phyloP scores from a whole-genome alignment of 768 basidiomycete species.

The Kwoniella bestiolae region DNA sequence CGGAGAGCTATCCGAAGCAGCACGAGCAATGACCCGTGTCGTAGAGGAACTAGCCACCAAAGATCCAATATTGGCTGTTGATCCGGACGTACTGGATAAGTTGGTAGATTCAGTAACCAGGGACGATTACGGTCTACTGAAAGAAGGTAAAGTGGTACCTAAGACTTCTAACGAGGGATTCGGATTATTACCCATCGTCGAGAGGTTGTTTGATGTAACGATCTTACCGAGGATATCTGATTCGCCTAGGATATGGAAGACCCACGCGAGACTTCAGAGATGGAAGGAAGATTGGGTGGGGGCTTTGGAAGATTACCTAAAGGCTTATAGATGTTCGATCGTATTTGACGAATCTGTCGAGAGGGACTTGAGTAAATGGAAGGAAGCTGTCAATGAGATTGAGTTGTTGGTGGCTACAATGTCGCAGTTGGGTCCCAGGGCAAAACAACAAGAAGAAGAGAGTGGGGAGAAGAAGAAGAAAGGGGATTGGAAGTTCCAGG shows the following conservation, averaged over 20 bases:
- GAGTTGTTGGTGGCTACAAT: conserved; percentile 82
- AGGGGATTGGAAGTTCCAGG: conserved; percentile 78
- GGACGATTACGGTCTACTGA: conserved; percentile 46
- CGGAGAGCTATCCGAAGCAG: conserved; percentile 86
- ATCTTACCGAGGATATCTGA: conserved; percentile 79
- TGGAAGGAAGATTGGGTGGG: conserved; percentile 75
- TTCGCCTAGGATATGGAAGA: conserved; percentile 75
- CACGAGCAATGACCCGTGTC: conserved; percentile 77
- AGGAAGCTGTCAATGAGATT: conserved; percentile 75
- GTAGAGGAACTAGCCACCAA: conserved; percentile 66
- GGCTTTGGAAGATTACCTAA: conserved; percentile 78
- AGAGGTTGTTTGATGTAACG: conserved; percentile 72
- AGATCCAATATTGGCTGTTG: conserved; percentile 64
- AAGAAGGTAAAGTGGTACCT: conserved; percentile 32
- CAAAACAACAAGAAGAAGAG: conserved; percentile 39
- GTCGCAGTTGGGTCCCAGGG: conserved; percentile 74
- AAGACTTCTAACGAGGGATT: conserved; percentile 68
- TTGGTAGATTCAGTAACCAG: conserved; percentile 85
- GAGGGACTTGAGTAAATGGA: conserved; percentile 71
- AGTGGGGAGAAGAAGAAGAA: conserved; percentile 59
- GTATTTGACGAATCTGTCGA: conserved; percentile 69
- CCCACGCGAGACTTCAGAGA: conserved; percentile 78
- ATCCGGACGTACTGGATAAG: conserved; percentile 84
- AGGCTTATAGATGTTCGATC: conserved; percentile 76
- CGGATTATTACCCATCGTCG: conserved; percentile 70